Percentiles rank a stretch among this genome's conserved stretches.
These are phyloP conservation scores for Arthroderma sp. DNA, from an alignment of 2,329 filamentous ascomycete species.

Conservation along the genomic window DNA sequence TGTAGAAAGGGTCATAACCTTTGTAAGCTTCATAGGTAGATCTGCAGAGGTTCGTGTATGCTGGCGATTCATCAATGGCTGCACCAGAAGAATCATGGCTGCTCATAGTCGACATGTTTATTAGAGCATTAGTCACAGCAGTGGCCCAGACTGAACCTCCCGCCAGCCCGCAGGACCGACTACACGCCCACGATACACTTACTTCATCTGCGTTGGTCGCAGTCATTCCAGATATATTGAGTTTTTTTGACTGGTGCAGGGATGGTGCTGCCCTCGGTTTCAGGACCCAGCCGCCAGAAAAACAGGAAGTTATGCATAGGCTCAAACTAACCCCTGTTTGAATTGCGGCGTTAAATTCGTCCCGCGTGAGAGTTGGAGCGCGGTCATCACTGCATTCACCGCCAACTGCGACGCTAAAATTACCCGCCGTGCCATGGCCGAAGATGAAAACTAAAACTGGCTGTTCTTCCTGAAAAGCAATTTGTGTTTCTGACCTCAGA, in stretches of 20 bases:
- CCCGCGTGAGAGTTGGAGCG: neutral
- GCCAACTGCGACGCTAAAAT: conserved; percentile 2
- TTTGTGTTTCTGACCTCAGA: conserved; percentile 2
- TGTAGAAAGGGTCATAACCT: conserved; percentile 5
- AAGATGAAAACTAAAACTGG: conserved; percentile 6
- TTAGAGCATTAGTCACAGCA: conserved; percentile 3
- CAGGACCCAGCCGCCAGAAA: conserved; percentile 5
- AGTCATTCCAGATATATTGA: conserved; percentile 6
- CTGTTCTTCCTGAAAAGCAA: conserved; percentile 3
- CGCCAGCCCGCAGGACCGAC: conserved; percentile 2
- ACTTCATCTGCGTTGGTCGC: neutral
- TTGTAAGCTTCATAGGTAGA: no score
- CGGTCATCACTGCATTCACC: neutral
- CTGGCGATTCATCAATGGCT: conserved; percentile 4
- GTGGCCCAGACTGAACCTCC: conserved; percentile 4
- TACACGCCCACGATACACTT: conserved; percentile 4
- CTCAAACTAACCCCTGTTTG: conserved; percentile 1
- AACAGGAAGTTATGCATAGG: conserved; percentile 7
- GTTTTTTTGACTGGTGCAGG: neutral
- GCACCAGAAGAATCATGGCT: neutral
- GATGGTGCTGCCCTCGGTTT: neutral
- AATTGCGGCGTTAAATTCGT: conserved; percentile 1
- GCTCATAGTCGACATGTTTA: neutral
- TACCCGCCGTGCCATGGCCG: conserved; percentile 4
- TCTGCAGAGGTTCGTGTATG: no score